A percentile compares a stretch with the other conserved stretches of the same genome.
Evolutionary conservation across 1,139 yeast species (phyloP).

Genomic region (Fermentozyma sake): DNA sequence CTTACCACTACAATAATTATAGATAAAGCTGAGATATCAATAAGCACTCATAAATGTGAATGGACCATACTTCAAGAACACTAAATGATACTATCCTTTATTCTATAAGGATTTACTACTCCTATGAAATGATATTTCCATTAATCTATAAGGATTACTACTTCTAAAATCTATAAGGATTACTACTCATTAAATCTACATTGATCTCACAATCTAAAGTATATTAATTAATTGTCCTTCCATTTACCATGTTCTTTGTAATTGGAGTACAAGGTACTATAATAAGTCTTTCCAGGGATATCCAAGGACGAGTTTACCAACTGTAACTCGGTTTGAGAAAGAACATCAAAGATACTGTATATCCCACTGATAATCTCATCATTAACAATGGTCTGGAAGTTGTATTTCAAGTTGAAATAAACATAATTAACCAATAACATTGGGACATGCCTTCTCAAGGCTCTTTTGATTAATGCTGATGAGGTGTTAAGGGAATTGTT

Average conservation of each 20-base stretch:
- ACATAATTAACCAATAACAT: conserved; percentile 57
- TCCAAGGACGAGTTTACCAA: conserved; percentile 70
- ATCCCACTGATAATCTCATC: conserved; percentile 55
- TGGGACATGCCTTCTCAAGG: conserved; percentile 61
- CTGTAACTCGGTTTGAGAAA: conserved; percentile 64
- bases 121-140: conserved; percentile 2
- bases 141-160: not conserved
- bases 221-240: conserved; percentile 51
- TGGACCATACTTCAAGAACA: no score
- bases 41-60: conserved; percentile 1
- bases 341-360: conserved; percentile 61
- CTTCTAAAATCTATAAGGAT: not conserved
- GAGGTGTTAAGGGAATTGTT: conserved; percentile 48
- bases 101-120: no score
- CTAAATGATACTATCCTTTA: no score
- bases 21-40: no score
- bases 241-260: conserved; percentile 81
- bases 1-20: no score
- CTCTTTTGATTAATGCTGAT: conserved; percentile 49
- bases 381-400: conserved; percentile 45
- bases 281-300: conserved; percentile 62
- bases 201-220: conserved; percentile 1
- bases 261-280: conserved; percentile 63
- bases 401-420: conserved; percentile 44
- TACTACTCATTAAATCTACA: conserved; percentile 1